These are phyloP conservation scores for Amanita rimosa DNA, from an alignment of 768 basidiomycete species.

Conservation along the genomic window DNA sequence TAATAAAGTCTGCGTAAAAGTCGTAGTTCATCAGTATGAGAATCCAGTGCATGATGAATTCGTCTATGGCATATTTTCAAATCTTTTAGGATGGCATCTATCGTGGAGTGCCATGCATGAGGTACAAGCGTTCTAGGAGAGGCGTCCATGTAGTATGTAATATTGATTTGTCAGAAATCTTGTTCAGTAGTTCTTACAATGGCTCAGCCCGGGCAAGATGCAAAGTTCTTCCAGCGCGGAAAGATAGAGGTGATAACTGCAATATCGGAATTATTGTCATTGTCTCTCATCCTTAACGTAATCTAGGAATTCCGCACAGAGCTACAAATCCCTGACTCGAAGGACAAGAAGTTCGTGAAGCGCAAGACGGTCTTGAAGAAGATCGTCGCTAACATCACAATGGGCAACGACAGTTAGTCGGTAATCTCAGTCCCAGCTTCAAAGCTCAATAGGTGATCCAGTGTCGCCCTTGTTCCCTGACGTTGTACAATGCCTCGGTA, in stretches of 20 bases:
- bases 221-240: slow-evolving; percentile 85
- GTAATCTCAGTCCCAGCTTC: slow-evolving; percentile 12
- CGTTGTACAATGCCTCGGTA: slow-evolving; percentile 90
- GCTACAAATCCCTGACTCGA: slow-evolving; percentile 81
- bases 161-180: not conserved
- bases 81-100: slow-evolving; percentile 52
- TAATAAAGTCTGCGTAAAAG: slow-evolving; percentile 62
- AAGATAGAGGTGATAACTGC: slow-evolving; percentile 69
- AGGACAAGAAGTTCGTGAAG: slow-evolving; percentile 94
- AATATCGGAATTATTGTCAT: not conserved
- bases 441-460: slow-evolving; percentile 17
- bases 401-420: slow-evolving; percentile 96
- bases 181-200: slow-evolving; percentile 12
- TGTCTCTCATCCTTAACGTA: not conserved
- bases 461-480: slow-evolving; percentile 96
- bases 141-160: slow-evolving; percentile 5
- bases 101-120: slow-evolving; percentile 19
- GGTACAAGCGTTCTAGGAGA: slow-evolving; percentile 17
- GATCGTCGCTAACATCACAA: slow-evolving; percentile 97
- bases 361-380: slow-evolving; percentile 94
- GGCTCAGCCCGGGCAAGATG: slow-evolving; percentile 70
- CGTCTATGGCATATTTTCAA: slow-evolving; percentile 45
- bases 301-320: slow-evolving; percentile 80
- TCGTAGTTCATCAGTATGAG: slow-evolving; percentile 39
- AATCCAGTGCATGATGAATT: slow-evolving; percentile 30